These are phyloP conservation scores for Populus hybrid DNA, from an alignment of 441 rosid species.

Conservation along the genomic window DNA sequence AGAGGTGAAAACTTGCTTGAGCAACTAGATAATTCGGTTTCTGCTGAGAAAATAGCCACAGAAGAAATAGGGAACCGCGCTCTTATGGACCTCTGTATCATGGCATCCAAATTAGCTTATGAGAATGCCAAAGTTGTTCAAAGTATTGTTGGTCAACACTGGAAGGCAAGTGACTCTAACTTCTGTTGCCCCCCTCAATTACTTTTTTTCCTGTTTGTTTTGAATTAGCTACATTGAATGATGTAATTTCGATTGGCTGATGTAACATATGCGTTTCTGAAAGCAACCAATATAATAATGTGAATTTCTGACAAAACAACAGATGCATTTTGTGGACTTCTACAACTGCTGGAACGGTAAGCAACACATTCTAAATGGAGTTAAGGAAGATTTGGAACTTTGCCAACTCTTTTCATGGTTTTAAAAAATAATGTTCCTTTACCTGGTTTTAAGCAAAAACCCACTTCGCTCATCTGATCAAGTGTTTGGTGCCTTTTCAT, in stretches of 20 bases:
- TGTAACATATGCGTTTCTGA: no score
- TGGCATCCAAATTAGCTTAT: conserved; percentile 75
- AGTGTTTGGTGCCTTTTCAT: not conserved
- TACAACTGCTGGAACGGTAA: conserved; percentile 27
- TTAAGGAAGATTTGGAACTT: no score
- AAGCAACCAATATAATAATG: not conserved
- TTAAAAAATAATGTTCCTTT: not conserved
- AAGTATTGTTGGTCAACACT: conserved; percentile 51
- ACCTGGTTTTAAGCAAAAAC: not conserved
- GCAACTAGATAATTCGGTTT: conserved; percentile 21
- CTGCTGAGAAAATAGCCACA: conserved; percentile 17
- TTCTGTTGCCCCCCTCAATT: not conserved
- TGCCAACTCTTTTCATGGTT: not conserved
- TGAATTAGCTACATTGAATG: no score
- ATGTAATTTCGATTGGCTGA: no score
- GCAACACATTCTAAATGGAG: not conserved
- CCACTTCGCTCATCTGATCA: not conserved
- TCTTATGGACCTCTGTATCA: conserved; percentile 66
- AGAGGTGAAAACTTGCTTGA: conserved; percentile 27
- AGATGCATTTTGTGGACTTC: conserved; percentile 31
- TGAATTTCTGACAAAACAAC: not conserved
- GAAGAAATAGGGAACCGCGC: conserved; percentile 40
- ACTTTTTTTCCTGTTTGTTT: not conserved
- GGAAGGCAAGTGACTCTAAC: conserved; percentile 56
- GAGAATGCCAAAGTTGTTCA: conserved; percentile 65